These are phyloP conservation scores for Boletus pseudopeckii DNA, from an alignment of 768 basidiomycete species.

Conservation along the genomic window DNA sequence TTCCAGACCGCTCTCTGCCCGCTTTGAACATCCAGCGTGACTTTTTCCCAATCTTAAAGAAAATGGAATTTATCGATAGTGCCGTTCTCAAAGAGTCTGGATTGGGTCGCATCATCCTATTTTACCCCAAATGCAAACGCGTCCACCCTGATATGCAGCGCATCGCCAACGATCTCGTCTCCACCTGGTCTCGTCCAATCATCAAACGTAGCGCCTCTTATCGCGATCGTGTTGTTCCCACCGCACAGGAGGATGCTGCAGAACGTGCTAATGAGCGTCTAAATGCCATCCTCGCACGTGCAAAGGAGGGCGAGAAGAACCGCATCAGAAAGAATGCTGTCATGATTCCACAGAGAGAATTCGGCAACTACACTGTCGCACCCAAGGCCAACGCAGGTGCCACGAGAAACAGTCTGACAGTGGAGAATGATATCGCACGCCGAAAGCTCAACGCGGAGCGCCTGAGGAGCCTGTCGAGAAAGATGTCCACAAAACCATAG, in stretches of 20 bases:
- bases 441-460: slow-evolving; percentile 74
- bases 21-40: slow-evolving; percentile 94
- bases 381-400: slow-evolving; percentile 58
- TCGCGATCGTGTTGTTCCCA: slow-evolving; percentile 67
- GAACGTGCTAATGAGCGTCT: slow-evolving; percentile 50
- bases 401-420: slow-evolving; percentile 49
- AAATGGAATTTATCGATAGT: slow-evolving; percentile 92
- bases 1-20: slow-evolving; percentile 88
- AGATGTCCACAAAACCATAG: slow-evolving; percentile 34
- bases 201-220: slow-evolving; percentile 86
- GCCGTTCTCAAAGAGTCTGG: slow-evolving; percentile 87
- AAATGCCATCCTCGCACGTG: slow-evolving; percentile 66
- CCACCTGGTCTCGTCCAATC: slow-evolving; percentile 85
- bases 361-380: slow-evolving; percentile 79
- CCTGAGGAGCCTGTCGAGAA: slow-evolving; percentile 58
- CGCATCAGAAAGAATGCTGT: slow-evolving; percentile 77
- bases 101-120: slow-evolving; percentile 84
- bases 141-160: slow-evolving; percentile 80
- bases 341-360: slow-evolving; percentile 71
- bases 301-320: slow-evolving; percentile 64
- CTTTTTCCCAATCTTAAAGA: slow-evolving; percentile 77
- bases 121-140: slow-evolving; percentile 95
- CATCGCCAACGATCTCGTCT: slow-evolving; percentile 80
- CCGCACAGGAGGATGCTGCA: slow-evolving; percentile 41
- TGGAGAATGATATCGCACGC: slow-evolving; percentile 71